Evolutionary conservation across 345 rosid species (phyloP).

Genomic region (Reutealis trisperma): DNA sequence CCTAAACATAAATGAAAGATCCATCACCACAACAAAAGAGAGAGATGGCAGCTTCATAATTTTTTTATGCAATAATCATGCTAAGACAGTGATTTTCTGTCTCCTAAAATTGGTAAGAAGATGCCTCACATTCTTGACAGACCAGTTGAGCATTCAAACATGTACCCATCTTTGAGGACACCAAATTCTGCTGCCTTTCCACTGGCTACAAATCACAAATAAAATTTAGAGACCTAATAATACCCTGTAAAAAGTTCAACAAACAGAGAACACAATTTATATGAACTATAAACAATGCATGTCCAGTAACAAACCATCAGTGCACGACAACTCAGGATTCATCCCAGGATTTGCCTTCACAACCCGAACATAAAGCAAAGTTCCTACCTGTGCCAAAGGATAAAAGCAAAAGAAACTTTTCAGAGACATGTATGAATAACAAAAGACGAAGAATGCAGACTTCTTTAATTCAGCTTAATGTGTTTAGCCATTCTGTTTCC

Average conservation of each 20-base stretch:
- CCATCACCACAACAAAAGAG: not conserved
- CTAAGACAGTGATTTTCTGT: not conserved
- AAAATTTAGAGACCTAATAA: constrained; percentile 10
- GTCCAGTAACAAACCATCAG: constrained; percentile 51
- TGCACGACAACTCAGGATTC: constrained; percentile 74
- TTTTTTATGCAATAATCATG: not conserved
- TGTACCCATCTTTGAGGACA: constrained; percentile 68
- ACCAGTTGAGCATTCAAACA: constrained; percentile 83
- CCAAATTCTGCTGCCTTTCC: constrained; percentile 87
- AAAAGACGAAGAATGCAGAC: not conserved
- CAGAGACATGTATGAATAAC: not conserved
- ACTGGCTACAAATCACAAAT: constrained; percentile 44
- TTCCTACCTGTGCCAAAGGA: constrained; percentile 54
- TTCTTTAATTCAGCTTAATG: not conserved
- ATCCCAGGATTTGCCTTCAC: constrained; percentile 76
- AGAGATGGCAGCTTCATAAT: not conserved
- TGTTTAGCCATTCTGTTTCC: not conserved
- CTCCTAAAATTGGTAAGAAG: not conserved
- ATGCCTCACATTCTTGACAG: constrained; percentile 71
- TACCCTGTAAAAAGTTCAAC: not conserved
- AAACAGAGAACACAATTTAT: not conserved
- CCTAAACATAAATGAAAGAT: constrained; percentile 37
- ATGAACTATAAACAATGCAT: constrained; percentile 7
- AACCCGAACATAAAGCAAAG: constrained; percentile 69
- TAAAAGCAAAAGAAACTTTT: constrained; percentile 7